phyloP scores from a whole-genome alignment of 345 rosid species.

The Kandelia obovata region DNA sequence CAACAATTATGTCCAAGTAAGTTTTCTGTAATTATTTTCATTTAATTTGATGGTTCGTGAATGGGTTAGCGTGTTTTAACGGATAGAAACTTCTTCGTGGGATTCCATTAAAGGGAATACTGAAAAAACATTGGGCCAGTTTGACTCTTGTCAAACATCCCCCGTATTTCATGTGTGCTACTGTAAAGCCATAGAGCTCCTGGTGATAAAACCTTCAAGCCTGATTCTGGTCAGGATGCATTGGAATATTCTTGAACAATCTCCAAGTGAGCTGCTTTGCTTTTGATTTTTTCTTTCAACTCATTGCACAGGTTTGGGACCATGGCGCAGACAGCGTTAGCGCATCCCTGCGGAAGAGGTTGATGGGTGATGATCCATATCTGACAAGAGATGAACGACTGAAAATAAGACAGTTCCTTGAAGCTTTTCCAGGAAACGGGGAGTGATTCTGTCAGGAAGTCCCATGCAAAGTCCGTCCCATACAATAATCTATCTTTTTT shows the following conservation, averaged over 20 bases:
- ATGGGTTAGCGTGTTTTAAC: background rate
- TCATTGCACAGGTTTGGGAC: slow-evolving; percentile 43
- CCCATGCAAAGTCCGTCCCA: background rate
- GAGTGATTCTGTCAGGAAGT: slow-evolving; percentile 19
- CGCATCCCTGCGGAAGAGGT: slow-evolving; percentile 46
- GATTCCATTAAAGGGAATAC: background rate
- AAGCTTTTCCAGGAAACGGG: slow-evolving; percentile 40
- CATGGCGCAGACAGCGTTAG: slow-evolving; percentile 38
- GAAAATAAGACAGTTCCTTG: slow-evolving; percentile 56
- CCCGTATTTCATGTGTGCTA: too few relatives aligned
- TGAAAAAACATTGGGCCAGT: background rate
- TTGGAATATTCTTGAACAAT: background rate
- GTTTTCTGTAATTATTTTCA: slow-evolving; percentile 3
- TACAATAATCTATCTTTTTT: too few relatives aligned
- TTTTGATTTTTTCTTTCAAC: background rate
- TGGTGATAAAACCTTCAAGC: too few relatives aligned
- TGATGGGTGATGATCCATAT: slow-evolving; percentile 53
- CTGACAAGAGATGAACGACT: slow-evolving; percentile 53
- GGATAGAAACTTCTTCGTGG: background rate
- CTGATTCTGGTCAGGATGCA: background rate
- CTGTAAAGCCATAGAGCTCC: too few relatives aligned
- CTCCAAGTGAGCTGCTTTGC: background rate
- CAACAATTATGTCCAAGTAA: slow-evolving; percentile 70
- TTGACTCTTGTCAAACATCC: too few relatives aligned
- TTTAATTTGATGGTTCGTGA: background rate